Percentiles rank a stretch among this genome's conserved stretches.
phyloP scores from a whole-genome alignment of 2,329 filamentous ascomycete genomes.

The Mycosphaerelloides madeirae region DNA sequence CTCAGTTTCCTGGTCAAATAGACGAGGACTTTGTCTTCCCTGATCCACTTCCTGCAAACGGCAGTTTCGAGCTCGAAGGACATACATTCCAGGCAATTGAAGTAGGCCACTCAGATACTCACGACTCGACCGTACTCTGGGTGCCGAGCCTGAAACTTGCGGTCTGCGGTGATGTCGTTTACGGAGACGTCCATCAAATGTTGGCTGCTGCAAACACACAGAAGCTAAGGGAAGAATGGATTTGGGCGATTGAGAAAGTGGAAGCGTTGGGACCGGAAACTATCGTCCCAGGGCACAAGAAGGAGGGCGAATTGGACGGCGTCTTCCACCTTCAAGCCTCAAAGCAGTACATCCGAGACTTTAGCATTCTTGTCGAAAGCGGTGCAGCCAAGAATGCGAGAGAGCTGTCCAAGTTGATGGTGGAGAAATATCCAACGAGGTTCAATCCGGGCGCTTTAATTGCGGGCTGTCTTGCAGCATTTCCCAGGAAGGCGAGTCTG shows the following conservation, averaged over 20 bases:
- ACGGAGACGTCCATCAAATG: constrained; percentile 14
- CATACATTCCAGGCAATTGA: too few species aligned
- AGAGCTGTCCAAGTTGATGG: constrained; percentile 3
- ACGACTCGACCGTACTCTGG: too few species aligned
- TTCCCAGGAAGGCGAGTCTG: not conserved
- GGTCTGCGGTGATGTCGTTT: too few species aligned
- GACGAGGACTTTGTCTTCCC: too few species aligned
- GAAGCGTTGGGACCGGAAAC: constrained; percentile 5
- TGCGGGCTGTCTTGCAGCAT: not conserved
- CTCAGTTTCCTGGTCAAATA: too few species aligned
- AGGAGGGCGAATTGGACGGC: constrained; percentile 7
- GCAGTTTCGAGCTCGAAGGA: too few species aligned
- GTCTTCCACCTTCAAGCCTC: constrained; percentile 3
- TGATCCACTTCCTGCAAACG: too few species aligned
- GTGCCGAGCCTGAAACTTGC: too few species aligned
- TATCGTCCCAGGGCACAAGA: constrained; percentile 7
- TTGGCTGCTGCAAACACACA: constrained; percentile 5
- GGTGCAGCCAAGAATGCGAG: constrained; percentile 3
- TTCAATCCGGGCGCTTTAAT: not conserved
- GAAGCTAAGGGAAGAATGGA: constrained; percentile 9
- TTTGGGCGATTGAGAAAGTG: constrained; percentile 8
- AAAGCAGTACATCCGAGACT: constrained; percentile 9
- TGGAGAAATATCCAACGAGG: constrained; percentile 6
- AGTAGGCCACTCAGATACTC: too few species aligned
- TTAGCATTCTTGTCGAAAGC: constrained; percentile 1